Evolutionary conservation across 208 protist species (phyloP), one percentile per base, ranked within the genome.

Genomic region (Leishmania martiniquensis): DNA sequence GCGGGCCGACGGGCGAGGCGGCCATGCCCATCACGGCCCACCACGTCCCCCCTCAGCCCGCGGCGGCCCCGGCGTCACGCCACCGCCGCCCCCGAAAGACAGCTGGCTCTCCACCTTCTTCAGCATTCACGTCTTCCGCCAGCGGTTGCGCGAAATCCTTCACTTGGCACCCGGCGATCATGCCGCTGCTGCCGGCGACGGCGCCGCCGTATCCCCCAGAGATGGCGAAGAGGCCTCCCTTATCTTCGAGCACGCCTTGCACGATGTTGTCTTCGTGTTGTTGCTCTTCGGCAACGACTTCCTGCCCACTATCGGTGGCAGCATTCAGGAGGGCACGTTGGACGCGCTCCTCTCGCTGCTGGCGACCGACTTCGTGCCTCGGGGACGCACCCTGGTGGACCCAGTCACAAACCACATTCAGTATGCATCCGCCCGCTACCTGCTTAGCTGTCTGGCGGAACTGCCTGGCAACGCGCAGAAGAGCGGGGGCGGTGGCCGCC

Each of bases 211-310:
- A 37, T 62, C 78, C 0, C 57, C 65, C 4, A 13, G 60, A 4
- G 75, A 75, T 25, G 74, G 65, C 51, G 70, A 71, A 20, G 78
- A 68, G 22, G 67, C 79, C 49, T 70, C 49, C 34, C 76, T 75
- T 3, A 72, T 65, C 66, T 95, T 98, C 71, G 92, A 96, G 83
- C 79, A 79, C 34, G 78, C 90, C 1, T 73, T 96, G 55, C 98
- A 99, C 85, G 99, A 99, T 85, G 99, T 99, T 47, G 93, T 99
- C 12, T 98, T 99, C 74, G 84, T 99, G 10, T 93, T 98, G 83
- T 98, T 99, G 67, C 96, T 99, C 75, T 98, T 98, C 77, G 99
- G 99, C 42, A 99, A 99, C 86, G 99, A 99, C 87, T 99, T 99
- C 80, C 84, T 99, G 45, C 99, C 99, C 4, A 96, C 98, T 5